Conservation (phyloP, 345 rosid genomes). For the Populus davidiana region DNA sequence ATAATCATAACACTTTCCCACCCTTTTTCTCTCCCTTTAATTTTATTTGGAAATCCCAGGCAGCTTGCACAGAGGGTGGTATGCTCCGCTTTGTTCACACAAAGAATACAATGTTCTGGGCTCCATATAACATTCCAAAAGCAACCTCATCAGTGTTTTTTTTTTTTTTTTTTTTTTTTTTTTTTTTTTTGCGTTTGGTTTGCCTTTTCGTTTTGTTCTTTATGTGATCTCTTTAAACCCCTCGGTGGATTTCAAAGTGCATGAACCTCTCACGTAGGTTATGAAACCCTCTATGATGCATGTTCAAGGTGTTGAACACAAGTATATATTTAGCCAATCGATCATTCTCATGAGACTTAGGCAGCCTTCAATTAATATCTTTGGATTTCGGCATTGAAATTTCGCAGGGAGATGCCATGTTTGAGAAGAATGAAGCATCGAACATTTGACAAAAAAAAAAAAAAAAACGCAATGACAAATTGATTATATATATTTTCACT, state of each 20-base stretch:
- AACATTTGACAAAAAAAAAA: neutral
- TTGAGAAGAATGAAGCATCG: neutral
- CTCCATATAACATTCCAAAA: neutral
- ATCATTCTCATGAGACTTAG: neutral
- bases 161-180: conserved; percentile 16
- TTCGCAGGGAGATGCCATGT: neutral
- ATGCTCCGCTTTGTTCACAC: conserved; percentile 43
- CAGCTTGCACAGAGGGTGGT: conserved; percentile 39
- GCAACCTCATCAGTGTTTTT: neutral
- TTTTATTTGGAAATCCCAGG: conserved; percentile 9
- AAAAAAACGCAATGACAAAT: neutral
- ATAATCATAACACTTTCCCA: neutral
- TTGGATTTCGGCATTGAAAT: neutral
- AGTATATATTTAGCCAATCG: neutral
- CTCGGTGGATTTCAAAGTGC: neutral
- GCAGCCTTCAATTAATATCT: neutral
- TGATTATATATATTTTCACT: neutral
- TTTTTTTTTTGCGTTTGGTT: neutral
- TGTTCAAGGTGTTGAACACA: neutral
- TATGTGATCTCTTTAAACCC: neutral
- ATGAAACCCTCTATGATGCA: too few species aligned
- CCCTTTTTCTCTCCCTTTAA: neutral
- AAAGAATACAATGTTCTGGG: conserved; percentile 17
- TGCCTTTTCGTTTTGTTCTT: neutral
- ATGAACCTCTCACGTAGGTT: neutral